These are phyloP conservation scores for Kazachstania bromeliacearum DNA, from an alignment of 805 yeast genomes.

Conservation along the genomic window DNA sequence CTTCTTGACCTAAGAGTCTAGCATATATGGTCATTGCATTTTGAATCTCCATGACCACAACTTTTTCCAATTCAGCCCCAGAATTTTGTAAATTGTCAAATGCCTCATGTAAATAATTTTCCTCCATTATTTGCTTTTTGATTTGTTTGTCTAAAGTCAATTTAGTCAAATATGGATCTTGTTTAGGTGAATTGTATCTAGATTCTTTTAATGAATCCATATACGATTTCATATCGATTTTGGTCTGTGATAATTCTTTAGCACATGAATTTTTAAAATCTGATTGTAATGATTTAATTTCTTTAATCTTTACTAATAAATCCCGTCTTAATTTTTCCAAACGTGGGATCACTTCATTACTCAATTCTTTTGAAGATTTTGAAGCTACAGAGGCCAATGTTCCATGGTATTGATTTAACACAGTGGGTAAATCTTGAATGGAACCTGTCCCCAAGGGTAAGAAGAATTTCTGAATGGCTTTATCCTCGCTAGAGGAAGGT, in stretches of 20 bases:
- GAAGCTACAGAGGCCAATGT: slow-evolving; percentile 51
- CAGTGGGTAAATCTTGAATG: slow-evolving; percentile 71
- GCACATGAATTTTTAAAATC: slow-evolving; percentile 75
- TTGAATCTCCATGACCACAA: slow-evolving; percentile 80
- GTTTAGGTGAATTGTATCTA: slow-evolving; percentile 35
- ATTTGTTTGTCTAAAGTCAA: slow-evolving; percentile 66
- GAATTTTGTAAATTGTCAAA: slow-evolving; percentile 77
- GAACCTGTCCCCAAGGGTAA: slow-evolving; percentile 72
- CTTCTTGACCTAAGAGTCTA: slow-evolving; percentile 59
- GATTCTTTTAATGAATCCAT: slow-evolving; percentile 55
- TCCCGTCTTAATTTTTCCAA: slow-evolving; percentile 66
- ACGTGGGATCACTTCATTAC: slow-evolving; percentile 52
- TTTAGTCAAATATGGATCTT: slow-evolving; percentile 79
- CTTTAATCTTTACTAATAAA: slow-evolving; percentile 73
- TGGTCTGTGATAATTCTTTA: slow-evolving; percentile 61
- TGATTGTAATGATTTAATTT: slow-evolving; percentile 68
- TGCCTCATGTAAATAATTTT: slow-evolving; percentile 81
- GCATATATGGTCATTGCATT: slow-evolving; percentile 68
- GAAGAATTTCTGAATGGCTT: slow-evolving; percentile 39
- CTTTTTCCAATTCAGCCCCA: slow-evolving; percentile 80
- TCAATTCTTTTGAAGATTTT: slow-evolving; percentile 50
- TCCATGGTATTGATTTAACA: slow-evolving; percentile 56
- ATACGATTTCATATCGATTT: slow-evolving; percentile 44
- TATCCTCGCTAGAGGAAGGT: slow-evolving; percentile 20
- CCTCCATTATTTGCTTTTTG: slow-evolving; percentile 69